Evolutionary conservation across 345 rosid genomes (phyloP).

Genomic region (Eutrema yunnanense): DNA sequence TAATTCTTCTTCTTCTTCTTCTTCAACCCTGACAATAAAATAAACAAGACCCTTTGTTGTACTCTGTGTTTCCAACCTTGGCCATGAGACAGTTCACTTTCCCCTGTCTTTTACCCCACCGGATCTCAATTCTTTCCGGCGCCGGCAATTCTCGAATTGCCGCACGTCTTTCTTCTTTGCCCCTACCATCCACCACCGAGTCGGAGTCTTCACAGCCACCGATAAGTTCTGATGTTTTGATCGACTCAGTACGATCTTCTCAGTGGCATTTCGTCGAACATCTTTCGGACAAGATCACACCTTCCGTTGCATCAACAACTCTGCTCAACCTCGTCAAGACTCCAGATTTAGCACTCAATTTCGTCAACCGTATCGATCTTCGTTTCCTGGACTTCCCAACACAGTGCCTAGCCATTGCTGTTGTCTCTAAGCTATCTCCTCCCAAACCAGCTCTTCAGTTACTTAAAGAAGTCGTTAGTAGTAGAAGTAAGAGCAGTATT

Average conservation of each 20-base stretch:
- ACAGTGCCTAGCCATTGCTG: constrained; percentile 56
- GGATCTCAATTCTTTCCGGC: not conserved
- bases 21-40: not conserved
- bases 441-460: constrained; percentile 54
- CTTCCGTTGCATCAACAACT: constrained; percentile 41
- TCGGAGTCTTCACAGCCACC: constrained; percentile 8
- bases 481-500: constrained; percentile 3
- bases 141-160: not conserved
- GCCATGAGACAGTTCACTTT: constrained; percentile 18
- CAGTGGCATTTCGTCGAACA: constrained; percentile 83
- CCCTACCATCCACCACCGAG: not conserved
- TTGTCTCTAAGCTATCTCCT: constrained; percentile 48
- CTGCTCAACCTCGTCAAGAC: constrained; percentile 42
- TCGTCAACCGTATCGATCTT: constrained; percentile 40
- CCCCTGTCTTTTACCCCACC: constrained; percentile 7
- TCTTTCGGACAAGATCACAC: constrained; percentile 33
- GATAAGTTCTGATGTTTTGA: constrained; percentile 1
- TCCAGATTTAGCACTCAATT: constrained; percentile 55
- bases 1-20: not conserved
- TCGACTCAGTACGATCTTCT: constrained; percentile 41
- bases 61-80: not conserved
- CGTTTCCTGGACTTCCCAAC: constrained; percentile 41
- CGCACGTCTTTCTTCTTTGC: constrained; percentile 23
- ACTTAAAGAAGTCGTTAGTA: constrained; percentile 34
- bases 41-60: not conserved